Conservation (phyloP, 2,329 filamentous ascomycete genomes). For the Endothia cerciana region DNA sequence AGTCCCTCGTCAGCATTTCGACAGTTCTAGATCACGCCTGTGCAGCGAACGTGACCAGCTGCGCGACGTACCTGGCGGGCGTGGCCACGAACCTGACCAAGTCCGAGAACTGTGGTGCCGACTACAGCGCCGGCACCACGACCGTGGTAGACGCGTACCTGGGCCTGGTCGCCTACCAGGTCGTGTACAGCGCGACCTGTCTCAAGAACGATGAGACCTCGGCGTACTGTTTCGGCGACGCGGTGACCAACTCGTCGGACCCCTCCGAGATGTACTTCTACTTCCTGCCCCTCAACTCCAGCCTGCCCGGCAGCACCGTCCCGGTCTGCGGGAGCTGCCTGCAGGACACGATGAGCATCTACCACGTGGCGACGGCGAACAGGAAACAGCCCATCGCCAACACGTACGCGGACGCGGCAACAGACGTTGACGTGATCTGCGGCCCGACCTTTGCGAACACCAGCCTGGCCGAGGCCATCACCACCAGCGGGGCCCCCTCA, state of each 20-base stretch:
- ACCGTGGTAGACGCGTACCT: conserved; percentile 74
- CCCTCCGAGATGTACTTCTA: conserved; percentile 80
- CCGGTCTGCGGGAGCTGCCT: conserved; percentile 79
- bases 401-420: conserved; percentile 73
- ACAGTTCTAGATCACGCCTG: conserved; percentile 81
- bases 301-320: conserved; percentile 66
- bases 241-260: conserved; percentile 74
- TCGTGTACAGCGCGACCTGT: conserved; percentile 81
- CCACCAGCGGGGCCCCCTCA: conserved; percentile 30
- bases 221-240: conserved; percentile 82
- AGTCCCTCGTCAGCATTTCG: conserved; percentile 72
- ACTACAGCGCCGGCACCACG: conserved; percentile 69
- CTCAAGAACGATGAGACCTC: conserved; percentile 67
- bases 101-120: conserved; percentile 68
- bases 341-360: conserved; percentile 80
- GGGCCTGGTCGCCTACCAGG: conserved; percentile 76
- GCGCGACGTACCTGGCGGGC: conserved; percentile 64
- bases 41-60: conserved; percentile 65
- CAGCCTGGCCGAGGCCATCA: conserved; percentile 48
- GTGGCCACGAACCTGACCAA: conserved; percentile 69
- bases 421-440: conserved; percentile 70
- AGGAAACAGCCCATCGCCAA: conserved; percentile 66
- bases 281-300: conserved; percentile 78
- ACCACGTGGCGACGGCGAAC: conserved; percentile 69
- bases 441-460: conserved; percentile 61